These are phyloP conservation scores for Ogataea salicorniae DNA, from an alignment of 805 yeast species.

Conservation along the genomic window DNA sequence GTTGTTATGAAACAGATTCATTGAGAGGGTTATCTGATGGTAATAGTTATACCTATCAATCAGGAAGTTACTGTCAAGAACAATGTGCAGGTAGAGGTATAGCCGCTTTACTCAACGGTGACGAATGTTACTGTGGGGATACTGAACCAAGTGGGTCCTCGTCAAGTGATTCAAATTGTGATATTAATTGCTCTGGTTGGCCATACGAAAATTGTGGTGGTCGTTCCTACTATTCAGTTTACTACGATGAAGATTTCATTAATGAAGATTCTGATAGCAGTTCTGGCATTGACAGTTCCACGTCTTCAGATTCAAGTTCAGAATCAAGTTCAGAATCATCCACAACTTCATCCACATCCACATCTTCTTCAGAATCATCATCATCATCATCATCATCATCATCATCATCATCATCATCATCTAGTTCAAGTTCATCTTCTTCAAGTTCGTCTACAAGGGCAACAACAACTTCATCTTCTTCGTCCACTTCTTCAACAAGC, in stretches of 20 bases:
- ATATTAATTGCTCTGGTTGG: constrained; percentile 53
- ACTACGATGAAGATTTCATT: constrained; percentile 25
- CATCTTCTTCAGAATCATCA: constrained; percentile 14
- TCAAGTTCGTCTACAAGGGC: constrained; percentile 7
- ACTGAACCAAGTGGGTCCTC: constrained; percentile 28
- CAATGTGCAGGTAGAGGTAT: constrained; percentile 44
- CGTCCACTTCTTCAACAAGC: constrained; percentile 11
- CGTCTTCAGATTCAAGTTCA: constrained; percentile 6
- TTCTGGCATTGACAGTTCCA: constrained; percentile 15
- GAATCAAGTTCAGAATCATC: constrained; percentile 20
- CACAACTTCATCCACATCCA: constrained; percentile 11
- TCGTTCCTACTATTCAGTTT: constrained; percentile 43
- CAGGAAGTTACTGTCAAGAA: constrained; percentile 53
- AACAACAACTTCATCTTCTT: constrained; percentile 11
- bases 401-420: constrained; percentile 8
- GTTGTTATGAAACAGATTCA: constrained; percentile 26
- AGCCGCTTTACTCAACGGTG: constrained; percentile 50
- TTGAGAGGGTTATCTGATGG: constrained; percentile 30
- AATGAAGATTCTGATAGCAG: constrained; percentile 5
- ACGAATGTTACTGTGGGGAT: constrained; percentile 64
- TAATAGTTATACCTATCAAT: constrained; percentile 53
- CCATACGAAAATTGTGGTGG: constrained; percentile 61
- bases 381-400: constrained; percentile 14
- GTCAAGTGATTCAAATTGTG: constrained; percentile 36
- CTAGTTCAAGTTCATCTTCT: constrained; percentile 9